A percentile compares a stretch with the other conserved stretches of the same genome.
These are phyloP conservation scores for Tolypocladium capitatum DNA, from an alignment of 2,329 filamentous ascomycete genomes.

Conservation along the genomic window DNA sequence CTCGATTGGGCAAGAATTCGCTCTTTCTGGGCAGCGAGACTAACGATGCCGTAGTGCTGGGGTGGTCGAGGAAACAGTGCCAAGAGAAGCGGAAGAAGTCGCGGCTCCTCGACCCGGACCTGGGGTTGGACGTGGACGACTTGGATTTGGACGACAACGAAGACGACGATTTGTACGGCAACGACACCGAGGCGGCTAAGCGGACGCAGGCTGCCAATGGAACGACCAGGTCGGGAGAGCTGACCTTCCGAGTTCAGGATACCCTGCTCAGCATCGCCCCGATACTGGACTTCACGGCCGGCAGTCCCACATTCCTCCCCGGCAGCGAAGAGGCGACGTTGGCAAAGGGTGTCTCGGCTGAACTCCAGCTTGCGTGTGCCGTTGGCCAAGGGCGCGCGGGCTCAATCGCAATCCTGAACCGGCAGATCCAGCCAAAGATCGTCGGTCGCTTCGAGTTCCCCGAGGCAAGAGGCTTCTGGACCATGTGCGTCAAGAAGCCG, in stretches of 20 bases:
- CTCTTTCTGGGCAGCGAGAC: constrained; percentile 81
- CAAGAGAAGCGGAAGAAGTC: constrained; percentile 53
- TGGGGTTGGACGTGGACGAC: constrained; percentile 37
- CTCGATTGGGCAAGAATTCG: constrained; percentile 50
- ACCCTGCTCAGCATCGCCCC: constrained; percentile 65
- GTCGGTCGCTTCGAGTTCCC: constrained; percentile 59
- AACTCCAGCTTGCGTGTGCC: constrained; percentile 45
- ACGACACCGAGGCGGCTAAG: constrained; percentile 50
- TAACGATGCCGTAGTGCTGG: constrained; percentile 66
- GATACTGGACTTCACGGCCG: constrained; percentile 61
- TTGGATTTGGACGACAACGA: constrained; percentile 48
- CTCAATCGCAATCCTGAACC: constrained; percentile 62
- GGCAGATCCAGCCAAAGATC: constrained; percentile 61
- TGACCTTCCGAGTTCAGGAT: constrained; percentile 68
- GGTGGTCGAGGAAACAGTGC: constrained; percentile 58
- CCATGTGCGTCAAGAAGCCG: constrained; percentile 56
- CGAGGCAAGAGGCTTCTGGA: constrained; percentile 68
- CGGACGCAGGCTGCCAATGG: constrained; percentile 25
- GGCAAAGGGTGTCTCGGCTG: constrained; percentile 34
- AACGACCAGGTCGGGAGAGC: constrained; percentile 42
- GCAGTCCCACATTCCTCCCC: constrained; percentile 34
- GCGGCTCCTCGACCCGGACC: constrained; percentile 40
- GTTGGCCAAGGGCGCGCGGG: constrained; percentile 54
- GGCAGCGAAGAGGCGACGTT: constrained; percentile 31
- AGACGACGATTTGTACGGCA: constrained; percentile 47